phyloP scores from a whole-genome alignment of 2,329 filamentous ascomycete species.

The Botrytis porri region DNA sequence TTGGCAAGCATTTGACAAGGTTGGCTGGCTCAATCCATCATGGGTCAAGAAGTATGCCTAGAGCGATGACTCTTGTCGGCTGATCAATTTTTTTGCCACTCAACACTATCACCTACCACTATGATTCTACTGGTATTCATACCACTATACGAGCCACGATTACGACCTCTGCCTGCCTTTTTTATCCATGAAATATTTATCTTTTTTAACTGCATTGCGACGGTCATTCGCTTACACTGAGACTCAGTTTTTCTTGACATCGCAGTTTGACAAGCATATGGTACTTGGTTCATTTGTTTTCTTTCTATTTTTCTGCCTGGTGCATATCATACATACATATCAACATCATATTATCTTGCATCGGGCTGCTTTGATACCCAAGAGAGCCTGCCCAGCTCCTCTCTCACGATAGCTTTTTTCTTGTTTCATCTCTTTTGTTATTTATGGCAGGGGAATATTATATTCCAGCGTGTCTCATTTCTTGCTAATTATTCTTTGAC shows the following conservation, averaged over 20 bases:
- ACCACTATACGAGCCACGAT: constrained; percentile 13
- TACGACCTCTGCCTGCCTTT: constrained; percentile 2
- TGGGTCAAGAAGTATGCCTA: constrained; percentile 31
- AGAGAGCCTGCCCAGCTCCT: constrained; percentile 37
- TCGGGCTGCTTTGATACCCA: constrained; percentile 37
- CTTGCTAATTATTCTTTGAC: constrained; percentile 8
- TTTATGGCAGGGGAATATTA: constrained; percentile 5
- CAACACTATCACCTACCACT: constrained; percentile 1
- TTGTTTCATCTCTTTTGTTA: constrained; percentile 17
- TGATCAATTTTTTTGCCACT: constrained; percentile 15
- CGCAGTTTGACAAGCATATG: constrained; percentile 21
- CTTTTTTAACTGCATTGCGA: constrained; percentile 28
- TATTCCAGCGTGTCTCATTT: not conserved
- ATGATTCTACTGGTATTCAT: not conserved
- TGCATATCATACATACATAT: constrained; percentile 22
- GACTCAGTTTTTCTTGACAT: constrained; percentile 28
- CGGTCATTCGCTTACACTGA: constrained; percentile 26
- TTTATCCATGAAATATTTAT: not conserved
- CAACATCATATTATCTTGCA: constrained; percentile 25
- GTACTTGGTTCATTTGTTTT: constrained; percentile 7
- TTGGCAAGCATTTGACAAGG: constrained; percentile 83
- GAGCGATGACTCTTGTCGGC: constrained; percentile 16
- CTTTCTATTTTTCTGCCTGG: constrained; percentile 23
- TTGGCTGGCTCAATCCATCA: constrained; percentile 67
- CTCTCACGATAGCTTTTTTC: constrained; percentile 23